Evolutionary conservation across 768 basidiomycete species (phyloP), one percentile per base, ranked within the genome.

Genomic region (Calocybe cyanea): DNA sequence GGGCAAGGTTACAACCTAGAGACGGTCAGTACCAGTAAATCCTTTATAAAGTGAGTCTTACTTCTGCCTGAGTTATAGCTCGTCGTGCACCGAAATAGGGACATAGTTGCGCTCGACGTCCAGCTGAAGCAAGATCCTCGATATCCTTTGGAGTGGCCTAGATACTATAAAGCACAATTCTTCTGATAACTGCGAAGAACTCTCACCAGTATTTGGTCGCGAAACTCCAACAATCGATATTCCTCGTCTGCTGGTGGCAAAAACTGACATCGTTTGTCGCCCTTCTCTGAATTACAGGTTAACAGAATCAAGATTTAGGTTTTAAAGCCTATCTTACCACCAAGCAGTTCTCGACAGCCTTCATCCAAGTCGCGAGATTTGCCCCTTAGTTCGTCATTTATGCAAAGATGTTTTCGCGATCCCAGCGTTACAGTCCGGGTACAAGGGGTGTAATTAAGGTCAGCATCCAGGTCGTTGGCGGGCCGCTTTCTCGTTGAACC

Each of bases 131-230:
- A 13, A 98, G 77, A 53, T 97, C 94, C 61, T 98, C 95, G 4
- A 99, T 96, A 52, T 96, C 95, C 60, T 90, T 91, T 0, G 93
- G 89, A 1, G 77, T 74, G 0, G 93, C 89, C 93, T 94, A 46
- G 15, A 15, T 40, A 41, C 19, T 36, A 39, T 21, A 46, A 23
- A 17, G 31, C 36, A 28, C 18, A 46, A 21, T 35, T 35, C 7
- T 19, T 1, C 5, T 36, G 24, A 9, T 18, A 15, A n/a, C 15
- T 33, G 20, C 38, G 33, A 42, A n/a, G 30, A 30, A 45, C 17
- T 64, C 72, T 43, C 57, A 87, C 93, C 57, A 96, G 66, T 21
- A 94, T 83, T 58, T 92, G 85, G 60, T 96, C 94, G 40, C 92
- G 76, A 50, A 94, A 80, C 54, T 92, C 88, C 11, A 89, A 67